Evolutionary conservation across 768 basidiomycete species (phyloP), one percentile per base, ranked within the genome.

Genomic region (Mycena indigotica): DNA sequence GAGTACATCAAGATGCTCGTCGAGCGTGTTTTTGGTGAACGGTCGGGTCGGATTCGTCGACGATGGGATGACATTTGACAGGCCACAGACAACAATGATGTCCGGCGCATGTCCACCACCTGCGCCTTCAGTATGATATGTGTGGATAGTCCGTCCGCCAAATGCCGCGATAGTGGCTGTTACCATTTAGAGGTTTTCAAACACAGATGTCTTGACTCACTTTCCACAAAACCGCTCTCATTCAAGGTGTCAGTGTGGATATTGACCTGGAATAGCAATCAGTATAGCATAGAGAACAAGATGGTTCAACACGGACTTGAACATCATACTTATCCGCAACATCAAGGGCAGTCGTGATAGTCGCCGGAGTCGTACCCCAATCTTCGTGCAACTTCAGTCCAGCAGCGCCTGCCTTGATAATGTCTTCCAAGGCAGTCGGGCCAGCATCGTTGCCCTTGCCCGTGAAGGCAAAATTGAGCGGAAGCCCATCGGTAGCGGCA

Each of bases 211-310:
- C 71, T 19, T 44, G 21, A 8, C 84, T 40, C 66, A 93, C 93
- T 88, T 72, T 99, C 93, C 5, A 98, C 93, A 68, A 96, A 98
- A 1, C 95, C 96, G 61, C 93, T 93, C 76, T 99, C 97, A 69
- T 98, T 98, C 57, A 98, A 73, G 0, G 96, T 98, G 69, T 98
- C 97, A 0, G 95, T 95, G 69, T 99, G 97, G 35, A 99, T 97
- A 70, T 95, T 95, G 53, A 93, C 84, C 85, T 88, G 28, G n/a
- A n/a, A n/a, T n/a, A n/a, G n/a, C n/a, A 35, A 8, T 17, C 32
- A 35, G 32, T 35, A 35, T 35, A 35, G 32, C 32, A 35, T 35
- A 17, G 32, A 35, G 10, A 8, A 35, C 32, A 8, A 35, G 8
- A 8, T 8, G 10, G 17, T 8, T 35, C 8, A 8, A 8, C 3